Evolutionary conservation across 2,329 filamentous ascomycete species (phyloP), one percentile per base, ranked within the genome.

Genomic region (Plenodomus biglobosus): DNA sequence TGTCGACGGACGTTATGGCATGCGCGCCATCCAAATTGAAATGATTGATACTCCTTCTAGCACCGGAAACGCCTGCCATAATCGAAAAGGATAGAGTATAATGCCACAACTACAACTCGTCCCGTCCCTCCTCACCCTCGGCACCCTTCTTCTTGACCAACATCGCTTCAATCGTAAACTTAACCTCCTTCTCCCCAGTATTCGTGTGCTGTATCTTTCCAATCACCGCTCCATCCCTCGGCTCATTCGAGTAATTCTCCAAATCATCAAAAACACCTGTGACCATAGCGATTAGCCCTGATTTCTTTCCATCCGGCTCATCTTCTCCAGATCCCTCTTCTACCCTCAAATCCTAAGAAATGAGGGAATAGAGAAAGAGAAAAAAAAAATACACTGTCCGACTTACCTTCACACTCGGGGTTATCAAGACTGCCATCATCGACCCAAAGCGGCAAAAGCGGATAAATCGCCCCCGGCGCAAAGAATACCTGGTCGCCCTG

Each of bases 391-490:
- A n/a, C n/a, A n/a, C n/a, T n/a, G n/a, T n/a, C n/a, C n/a, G n/a
- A 48, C 48, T 34, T 36, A 76, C 76, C 75, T 48, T 74, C 69
- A 57, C 78, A 80, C 21, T 67, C 61, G 1, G 39, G 41, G 2
- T 49, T 46, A 34, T 69, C 76, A 48, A 72, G 73, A 2, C 62
- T 59, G 0, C 53, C 47, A 51, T 64, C 69, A 8, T 78, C 77
- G 1, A 78, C 73, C 76, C 77, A 81, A 3, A 81, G 66, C 27
- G 79, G 79, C 39, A 80, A 54, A 10, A 75, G 70, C 27, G 76
- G 71, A 48, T 81, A 80, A 8, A 81, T 56, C 8, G 78, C 78
- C 0, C 78, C 79, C 0, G 79, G 78, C 16, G 79, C 78, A 60
- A 82, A 82, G 22, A 81, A 72, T n/a, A 76, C 75, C 1, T 78